A percentile compares a stretch with the other conserved stretches of the same genome.
phyloP scores from a whole-genome alignment of 352 stramenopile species.

The Thalassiosira mediterranea region DNA sequence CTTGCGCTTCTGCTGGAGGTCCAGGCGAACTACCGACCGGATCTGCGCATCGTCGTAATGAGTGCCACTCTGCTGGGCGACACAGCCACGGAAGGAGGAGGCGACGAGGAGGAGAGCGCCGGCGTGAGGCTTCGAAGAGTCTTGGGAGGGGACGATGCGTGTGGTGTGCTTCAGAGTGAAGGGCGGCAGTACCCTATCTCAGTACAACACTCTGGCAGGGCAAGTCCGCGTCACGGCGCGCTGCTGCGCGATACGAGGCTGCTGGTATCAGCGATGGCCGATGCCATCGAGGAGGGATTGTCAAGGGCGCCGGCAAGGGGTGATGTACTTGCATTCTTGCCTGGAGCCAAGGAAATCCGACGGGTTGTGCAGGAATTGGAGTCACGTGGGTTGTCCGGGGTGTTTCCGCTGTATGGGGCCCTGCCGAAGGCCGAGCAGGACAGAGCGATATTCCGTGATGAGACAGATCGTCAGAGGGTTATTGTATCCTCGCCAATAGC shows the following conservation, averaged over 20 bases:
- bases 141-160: conserved; percentile 50
- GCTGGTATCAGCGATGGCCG: conserved; percentile 51
- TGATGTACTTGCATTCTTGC: conserved; percentile 71
- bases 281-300: conserved; percentile 64
- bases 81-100: conserved; percentile 12
- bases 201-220: conserved; percentile 40
- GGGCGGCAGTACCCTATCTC: conserved; percentile 65
- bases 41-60: conserved; percentile 70
- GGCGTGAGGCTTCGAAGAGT: conserved; percentile 44
- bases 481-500: conserved; percentile 70
- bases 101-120: conserved; percentile 11
- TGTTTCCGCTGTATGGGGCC: conserved; percentile 67
- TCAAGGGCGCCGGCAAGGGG: conserved; percentile 45
- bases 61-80: conserved; percentile 64
- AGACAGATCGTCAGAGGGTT: conserved; percentile 32
- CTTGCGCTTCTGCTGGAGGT: conserved; percentile 62
- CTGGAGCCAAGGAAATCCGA: conserved; percentile 64
- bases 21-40: conserved; percentile 48
- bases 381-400: conserved; percentile 35
- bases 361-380: conserved; percentile 54
- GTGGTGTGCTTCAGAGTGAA: conserved; percentile 55
- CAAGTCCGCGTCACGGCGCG: conserved; percentile 31
- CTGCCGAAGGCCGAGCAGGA: conserved; percentile 58
- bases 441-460: conserved; percentile 41
- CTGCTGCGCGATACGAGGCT: conserved; percentile 50